phyloP scores from a whole-genome alignment of 2,329 filamentous ascomycete genomes.

The Blastomyces silverae region DNA sequence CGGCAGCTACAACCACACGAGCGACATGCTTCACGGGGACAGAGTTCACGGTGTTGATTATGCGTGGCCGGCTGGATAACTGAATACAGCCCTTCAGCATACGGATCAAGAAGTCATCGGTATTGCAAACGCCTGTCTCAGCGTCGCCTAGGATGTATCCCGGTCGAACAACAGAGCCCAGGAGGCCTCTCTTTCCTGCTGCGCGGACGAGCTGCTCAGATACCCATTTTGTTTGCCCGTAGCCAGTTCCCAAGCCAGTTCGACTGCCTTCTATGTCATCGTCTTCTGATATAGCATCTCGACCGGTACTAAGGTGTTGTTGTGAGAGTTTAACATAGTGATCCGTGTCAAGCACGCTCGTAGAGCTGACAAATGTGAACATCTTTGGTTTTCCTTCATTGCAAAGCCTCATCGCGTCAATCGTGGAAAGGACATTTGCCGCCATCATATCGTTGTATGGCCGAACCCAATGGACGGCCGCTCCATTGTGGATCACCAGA shows the following conservation, averaged over 20 bases:
- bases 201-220: conserved; percentile 65
- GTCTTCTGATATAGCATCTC: conserved; percentile 60
- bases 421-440: conserved; percentile 73
- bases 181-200: conserved; percentile 69
- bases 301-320: conserved; percentile 53
- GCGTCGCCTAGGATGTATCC: conserved; percentile 78
- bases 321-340: conserved; percentile 71
- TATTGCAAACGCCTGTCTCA: conserved; percentile 63
- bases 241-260: conserved; percentile 73
- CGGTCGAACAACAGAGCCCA: conserved; percentile 68
- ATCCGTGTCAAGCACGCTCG: conserved; percentile 71
- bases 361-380: conserved; percentile 76
- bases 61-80: conserved; percentile 63
- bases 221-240: conserved; percentile 88
- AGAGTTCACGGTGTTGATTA: conserved; percentile 81
- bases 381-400: conserved; percentile 69
- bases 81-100: conserved; percentile 85
- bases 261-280: conserved; percentile 74
- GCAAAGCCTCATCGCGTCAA: conserved; percentile 70
- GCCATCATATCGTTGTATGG: conserved; percentile 65
- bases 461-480: conserved; percentile 70
- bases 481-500: conserved; percentile 74
- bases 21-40: conserved; percentile 82
- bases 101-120: conserved; percentile 84
- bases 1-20: conserved; percentile 67